A percentile compares a stretch with the other conserved stretches of the same genome.
These are phyloP conservation scores for Diaporthe eres DNA, from an alignment of 2,329 filamentous ascomycete genomes.

Conservation along the genomic window DNA sequence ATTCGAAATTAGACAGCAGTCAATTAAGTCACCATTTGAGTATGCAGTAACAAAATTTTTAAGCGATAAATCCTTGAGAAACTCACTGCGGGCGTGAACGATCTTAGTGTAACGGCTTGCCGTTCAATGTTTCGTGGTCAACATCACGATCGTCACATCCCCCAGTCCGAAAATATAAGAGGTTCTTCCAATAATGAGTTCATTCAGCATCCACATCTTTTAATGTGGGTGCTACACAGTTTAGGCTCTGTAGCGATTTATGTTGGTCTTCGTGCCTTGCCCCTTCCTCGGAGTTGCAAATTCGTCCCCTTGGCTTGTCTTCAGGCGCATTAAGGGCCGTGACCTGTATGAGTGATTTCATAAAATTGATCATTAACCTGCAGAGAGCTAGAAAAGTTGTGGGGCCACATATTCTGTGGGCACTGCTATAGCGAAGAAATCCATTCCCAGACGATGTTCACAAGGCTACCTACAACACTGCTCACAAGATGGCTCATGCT, in stretches of 20 bases:
- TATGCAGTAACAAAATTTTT: background rate
- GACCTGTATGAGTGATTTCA: background rate
- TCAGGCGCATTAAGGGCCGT: background rate
- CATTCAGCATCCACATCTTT: background rate
- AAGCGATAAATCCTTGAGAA: too few species aligned
- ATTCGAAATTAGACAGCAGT: background rate
- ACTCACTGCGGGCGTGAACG: too few species aligned
- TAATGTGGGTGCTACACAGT: background rate
- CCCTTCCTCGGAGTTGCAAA: background rate
- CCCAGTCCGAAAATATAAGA: background rate
- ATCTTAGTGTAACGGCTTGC: background rate
- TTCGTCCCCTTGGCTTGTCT: too few species aligned
- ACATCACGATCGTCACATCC: background rate
- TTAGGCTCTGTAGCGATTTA: background rate
- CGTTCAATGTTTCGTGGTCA: background rate
- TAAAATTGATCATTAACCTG: background rate
- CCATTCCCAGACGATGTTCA: too few species aligned
- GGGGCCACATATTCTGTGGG: background rate
- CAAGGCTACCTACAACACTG: background rate
- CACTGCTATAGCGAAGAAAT: background rate
- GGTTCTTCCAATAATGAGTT: background rate
- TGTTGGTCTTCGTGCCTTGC: too few species aligned
- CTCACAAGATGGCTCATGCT: background rate
- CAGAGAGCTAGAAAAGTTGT: too few species aligned
- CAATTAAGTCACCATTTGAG: background rate